Evolutionary conservation across 2,329 filamentous ascomycete species (phyloP).

Genomic region (Apiospora saccharicola): DNA sequence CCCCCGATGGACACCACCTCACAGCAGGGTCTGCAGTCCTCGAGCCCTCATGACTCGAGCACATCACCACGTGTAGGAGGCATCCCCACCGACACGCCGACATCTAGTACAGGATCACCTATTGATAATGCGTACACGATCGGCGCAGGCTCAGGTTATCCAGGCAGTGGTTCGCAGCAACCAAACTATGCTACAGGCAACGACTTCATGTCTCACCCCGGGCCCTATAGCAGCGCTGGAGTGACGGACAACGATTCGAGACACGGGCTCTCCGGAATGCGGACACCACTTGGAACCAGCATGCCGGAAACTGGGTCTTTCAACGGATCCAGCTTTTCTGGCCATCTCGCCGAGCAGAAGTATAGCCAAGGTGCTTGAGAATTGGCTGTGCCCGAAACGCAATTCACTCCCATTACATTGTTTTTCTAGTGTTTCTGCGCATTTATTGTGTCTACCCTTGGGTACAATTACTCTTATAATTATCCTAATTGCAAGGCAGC

Average conservation of each 20-base stretch:
- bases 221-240: neutral
- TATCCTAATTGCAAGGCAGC: neutral
- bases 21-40: slow-evolving; percentile 2
- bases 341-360: slow-evolving; percentile 13
- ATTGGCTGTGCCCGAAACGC: neutral
- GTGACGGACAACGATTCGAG: slow-evolving; percentile 16
- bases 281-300: neutral
- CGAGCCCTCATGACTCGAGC: slow-evolving; percentile 14
- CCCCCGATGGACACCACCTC: slow-evolving; percentile 17
- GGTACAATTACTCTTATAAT: neutral
- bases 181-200: neutral
- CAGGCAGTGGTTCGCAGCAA: neutral
- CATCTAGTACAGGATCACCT: slow-evolving; percentile 20
- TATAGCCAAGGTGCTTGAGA: neutral
- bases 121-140: neutral
- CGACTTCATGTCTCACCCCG: slow-evolving; percentile 16
- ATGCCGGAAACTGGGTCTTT: neutral
- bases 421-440: neutral
- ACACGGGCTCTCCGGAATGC: neutral
- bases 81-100: slow-evolving; percentile 11
- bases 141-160: neutral
- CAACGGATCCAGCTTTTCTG: neutral
- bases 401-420: neutral
- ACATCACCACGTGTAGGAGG: slow-evolving; percentile 12
- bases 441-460: neutral